Percentiles rank a stretch among this genome's conserved stretches.
phyloP scores from a whole-genome alignment of 345 rosid genomes.

The Nasturtium officinale region DNA sequence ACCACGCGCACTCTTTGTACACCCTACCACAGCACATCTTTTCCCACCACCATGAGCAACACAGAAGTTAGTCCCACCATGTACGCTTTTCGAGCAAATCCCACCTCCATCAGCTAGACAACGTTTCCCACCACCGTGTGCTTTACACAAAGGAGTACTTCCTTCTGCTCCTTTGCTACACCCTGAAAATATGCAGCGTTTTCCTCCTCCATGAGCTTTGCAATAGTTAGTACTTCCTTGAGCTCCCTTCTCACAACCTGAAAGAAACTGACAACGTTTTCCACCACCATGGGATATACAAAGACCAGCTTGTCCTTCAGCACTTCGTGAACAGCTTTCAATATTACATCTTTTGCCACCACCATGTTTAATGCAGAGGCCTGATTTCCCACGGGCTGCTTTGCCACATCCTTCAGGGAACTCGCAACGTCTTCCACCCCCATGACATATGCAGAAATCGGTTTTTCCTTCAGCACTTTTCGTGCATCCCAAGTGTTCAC shows the following conservation, averaged over 20 bases:
- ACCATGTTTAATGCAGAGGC: conserved; percentile 91
- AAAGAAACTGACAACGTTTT: conserved; percentile 62
- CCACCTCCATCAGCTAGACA: conserved; percentile 90
- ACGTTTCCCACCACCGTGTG: conserved; percentile 95
- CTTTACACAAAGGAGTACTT: conserved; percentile 91
- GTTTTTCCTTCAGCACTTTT: conserved; percentile 96
- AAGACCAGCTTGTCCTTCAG: conserved; percentile 90
- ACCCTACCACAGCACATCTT: conserved; percentile 72
- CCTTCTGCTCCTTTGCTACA: conserved; percentile 97
- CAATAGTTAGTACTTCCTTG: conserved; percentile 87
- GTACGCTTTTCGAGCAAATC: conserved; percentile 90
- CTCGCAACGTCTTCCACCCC: conserved; percentile 90
- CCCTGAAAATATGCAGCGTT: conserved; percentile 84
- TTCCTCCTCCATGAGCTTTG: conserved; percentile 97
- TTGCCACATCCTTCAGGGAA: conserved; percentile 65
- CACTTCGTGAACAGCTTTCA: conserved; percentile 81
- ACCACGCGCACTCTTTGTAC: conserved; percentile 95
- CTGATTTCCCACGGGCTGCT: conserved; percentile 90
- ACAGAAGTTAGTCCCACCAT: conserved; percentile 89
- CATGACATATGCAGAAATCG: conserved; percentile 87
- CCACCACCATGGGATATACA: conserved; percentile 99
- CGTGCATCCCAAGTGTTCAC: conserved; percentile 87
- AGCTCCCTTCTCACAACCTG: conserved; percentile 77
- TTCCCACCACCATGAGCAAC: conserved; percentile 97
- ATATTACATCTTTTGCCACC: conserved; percentile 89